These are phyloP conservation scores for Russula olivacea DNA, from an alignment of 768 basidiomycete species.

Conservation along the genomic window DNA sequence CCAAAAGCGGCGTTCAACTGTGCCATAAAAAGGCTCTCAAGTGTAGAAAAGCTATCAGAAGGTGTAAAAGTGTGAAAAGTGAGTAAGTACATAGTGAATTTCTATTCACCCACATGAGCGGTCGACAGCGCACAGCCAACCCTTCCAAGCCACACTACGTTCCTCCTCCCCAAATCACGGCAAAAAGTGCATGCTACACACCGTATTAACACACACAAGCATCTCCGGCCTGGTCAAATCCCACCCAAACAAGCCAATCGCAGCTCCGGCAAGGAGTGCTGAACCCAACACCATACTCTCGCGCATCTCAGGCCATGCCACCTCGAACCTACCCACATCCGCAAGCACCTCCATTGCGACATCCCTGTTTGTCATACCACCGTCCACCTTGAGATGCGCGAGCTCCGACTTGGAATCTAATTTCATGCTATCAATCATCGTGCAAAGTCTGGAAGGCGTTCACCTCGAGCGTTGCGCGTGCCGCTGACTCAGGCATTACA, in stretches of 20 bases:
- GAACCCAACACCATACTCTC: slow-evolving; percentile 96
- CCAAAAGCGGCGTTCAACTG: no score
- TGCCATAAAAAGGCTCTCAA: no score
- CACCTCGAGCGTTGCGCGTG: slow-evolving; percentile 91
- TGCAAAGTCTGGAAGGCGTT: slow-evolving; percentile 94
- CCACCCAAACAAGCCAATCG: slow-evolving; percentile 88
- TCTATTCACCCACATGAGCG: slow-evolving; percentile 80
- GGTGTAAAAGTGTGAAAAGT: no score
- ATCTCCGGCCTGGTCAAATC: slow-evolving; percentile 78
- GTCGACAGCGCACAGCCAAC: no score
- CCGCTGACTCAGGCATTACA: no score
- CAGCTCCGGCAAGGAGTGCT: slow-evolving; percentile 87
- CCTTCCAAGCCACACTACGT: slow-evolving; percentile 60
- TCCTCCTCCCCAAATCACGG: slow-evolving; percentile 49
- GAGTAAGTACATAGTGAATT: no score
- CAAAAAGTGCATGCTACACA: slow-evolving; percentile 65
- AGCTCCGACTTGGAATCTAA: slow-evolving; percentile 74
- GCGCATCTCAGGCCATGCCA: slow-evolving; percentile 92
- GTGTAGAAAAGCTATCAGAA: no score
- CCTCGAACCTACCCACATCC: slow-evolving; percentile 86
- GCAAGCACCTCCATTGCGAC: slow-evolving; percentile 81
- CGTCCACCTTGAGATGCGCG: slow-evolving; percentile 89
- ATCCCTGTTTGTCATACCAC: slow-evolving; percentile 95
- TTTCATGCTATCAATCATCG: slow-evolving; percentile 93
- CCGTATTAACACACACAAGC: slow-evolving; percentile 79